A percentile compares a stretch with the other conserved stretches of the same genome.
Evolutionary conservation across 148 eudicot species (phyloP).

Genomic region (Persicaria maculosa): DNA sequence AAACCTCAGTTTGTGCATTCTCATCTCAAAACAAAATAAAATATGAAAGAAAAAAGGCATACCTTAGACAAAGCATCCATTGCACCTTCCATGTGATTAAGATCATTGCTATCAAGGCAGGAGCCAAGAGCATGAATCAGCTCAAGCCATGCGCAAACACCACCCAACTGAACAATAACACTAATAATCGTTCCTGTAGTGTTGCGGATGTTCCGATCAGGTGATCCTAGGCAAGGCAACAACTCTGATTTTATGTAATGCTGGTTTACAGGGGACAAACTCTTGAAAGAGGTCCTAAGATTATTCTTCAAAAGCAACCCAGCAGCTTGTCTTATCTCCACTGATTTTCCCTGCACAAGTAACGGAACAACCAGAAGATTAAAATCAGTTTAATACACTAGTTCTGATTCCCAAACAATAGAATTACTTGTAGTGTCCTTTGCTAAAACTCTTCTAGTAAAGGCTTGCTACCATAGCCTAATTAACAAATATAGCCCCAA

Average conservation of each 20-base stretch:
- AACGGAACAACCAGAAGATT: background rate
- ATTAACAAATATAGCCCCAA: background rate
- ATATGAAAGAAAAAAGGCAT: background rate
- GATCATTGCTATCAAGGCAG: constrained; percentile 71
- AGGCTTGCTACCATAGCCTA: background rate
- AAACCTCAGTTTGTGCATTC: background rate
- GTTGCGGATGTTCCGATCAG: constrained; percentile 73
- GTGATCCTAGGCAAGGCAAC: constrained; percentile 82
- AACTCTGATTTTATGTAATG: constrained; percentile 69
- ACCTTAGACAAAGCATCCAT: constrained; percentile 99
- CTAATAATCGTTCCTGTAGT: constrained; percentile 87
- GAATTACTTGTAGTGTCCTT: background rate
- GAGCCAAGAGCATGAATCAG: constrained; percentile 65
- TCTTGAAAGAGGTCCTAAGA: constrained; percentile 56
- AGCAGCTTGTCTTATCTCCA: constrained; percentile 93
- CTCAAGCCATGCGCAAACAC: constrained; percentile 83
- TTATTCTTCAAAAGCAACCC: constrained; percentile 92
- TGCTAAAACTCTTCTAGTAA: too few species aligned
- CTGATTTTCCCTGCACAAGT: constrained; percentile 46
- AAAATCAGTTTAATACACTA: background rate
- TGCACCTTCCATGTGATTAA: constrained; percentile 91
- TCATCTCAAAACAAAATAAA: background rate
- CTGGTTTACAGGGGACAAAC: constrained; percentile 60
- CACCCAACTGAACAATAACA: constrained; percentile 75
- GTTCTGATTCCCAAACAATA: background rate